Base-by-base conservation (phyloP, 75 land plant species). In the Azolla pinnata region DNA sequence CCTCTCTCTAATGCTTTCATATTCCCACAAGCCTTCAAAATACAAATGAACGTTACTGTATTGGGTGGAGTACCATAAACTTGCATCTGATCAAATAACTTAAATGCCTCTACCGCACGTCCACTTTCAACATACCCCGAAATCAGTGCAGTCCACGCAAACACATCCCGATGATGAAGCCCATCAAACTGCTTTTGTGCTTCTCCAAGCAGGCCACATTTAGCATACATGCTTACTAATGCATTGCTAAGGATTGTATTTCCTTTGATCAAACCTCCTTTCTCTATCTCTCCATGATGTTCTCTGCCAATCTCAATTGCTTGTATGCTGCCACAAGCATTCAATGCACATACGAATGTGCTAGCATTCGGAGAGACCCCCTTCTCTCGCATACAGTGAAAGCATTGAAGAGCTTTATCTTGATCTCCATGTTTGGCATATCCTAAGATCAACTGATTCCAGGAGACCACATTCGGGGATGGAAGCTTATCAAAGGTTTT, bases 101-200 rank as follows among this genome's bases (percentile, higher is more conserved):
- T 20, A 17, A 68, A 53, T 10, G 72, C 78, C 25, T 71, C 75
- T 12, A 34, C 49, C 28, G 54, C 28, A 31, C 55, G 24, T 9
- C 74, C 72, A 54, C 49, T 31, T 42, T 44, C 57, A 46, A 25
- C 64, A 66, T 76, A 80, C 32, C 76, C 52, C 0, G 69, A 64
- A 29, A 80, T 75, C 63, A 80, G 59, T 8, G 63, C 61, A 4
- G 79, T 68, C 83, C 83, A 80, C 26, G 73, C 51, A n/a, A 67
- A 38, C 24, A 59, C 52, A 54, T 56, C 54, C 4, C 42, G 44
- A 19, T 28, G 20, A 28, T 24, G 18, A 24, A 53, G 44, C 19
- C 29, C 60, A 9, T 61, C 27, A 64, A 81, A 81, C 4, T 70
- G 28, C 53, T 44, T 66, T 56, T 67, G 67, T n/a, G 74, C 73